Percentiles rank a stretch among this genome's conserved stretches.
phyloP scores from a whole-genome alignment of 225 moss, liverwort and hornwort species.

The Antitrichia curtipendula region DNA sequence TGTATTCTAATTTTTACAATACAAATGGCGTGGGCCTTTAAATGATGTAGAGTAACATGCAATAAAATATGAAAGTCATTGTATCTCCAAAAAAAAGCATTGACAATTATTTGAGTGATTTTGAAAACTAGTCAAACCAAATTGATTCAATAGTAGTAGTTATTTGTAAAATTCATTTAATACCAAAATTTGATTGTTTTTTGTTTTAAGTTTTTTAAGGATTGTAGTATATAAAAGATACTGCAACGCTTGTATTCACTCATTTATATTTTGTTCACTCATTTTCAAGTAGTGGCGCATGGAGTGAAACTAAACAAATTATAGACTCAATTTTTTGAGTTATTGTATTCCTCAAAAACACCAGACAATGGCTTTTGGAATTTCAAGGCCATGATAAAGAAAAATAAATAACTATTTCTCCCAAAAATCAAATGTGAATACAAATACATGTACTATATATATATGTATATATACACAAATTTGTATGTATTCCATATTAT shows the following conservation, averaged over 20 bases:
- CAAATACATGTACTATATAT: too few species aligned
- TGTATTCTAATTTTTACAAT: neutral
- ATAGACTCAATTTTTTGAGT: neutral
- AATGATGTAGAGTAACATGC: neutral
- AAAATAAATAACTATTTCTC: neutral
- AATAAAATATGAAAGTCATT: neutral
- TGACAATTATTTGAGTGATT: neutral
- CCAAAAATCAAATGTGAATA: neutral
- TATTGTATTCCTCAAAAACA: neutral
- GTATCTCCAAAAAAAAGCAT: neutral
- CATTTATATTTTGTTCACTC: neutral
- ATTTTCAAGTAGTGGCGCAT: neutral
- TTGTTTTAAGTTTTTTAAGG: neutral
- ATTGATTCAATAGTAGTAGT: neutral
- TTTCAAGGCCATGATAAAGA: neutral
- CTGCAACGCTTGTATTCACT: neutral
- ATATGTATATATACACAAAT: too few species aligned
- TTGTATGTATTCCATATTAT: neutral
- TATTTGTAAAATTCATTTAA: too few species aligned
- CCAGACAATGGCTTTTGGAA: neutral
- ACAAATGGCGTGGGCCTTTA: neutral
- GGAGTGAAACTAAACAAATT: neutral
- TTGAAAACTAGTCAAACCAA: neutral
- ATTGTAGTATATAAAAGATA: neutral
- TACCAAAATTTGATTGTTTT: neutral